Conservation (phyloP, 225 moss, liverwort and hornwort species). For the Pseudisothecium myosuroides region DNA sequence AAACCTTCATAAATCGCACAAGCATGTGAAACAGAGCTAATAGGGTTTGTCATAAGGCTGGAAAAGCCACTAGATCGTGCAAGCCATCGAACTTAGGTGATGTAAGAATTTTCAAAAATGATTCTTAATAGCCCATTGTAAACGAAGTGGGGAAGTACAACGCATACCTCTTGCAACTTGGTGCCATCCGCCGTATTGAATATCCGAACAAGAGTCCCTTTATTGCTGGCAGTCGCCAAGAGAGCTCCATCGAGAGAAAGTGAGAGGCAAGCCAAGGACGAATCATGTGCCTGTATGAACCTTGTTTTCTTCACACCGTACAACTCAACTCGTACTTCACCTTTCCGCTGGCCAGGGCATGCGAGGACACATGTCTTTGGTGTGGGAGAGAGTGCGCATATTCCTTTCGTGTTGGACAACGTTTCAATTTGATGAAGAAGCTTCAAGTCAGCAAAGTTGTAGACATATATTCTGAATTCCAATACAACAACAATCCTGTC, state of each 20-base stretch:
- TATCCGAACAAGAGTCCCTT: constrained; percentile 64
- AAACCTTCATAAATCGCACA: background rate
- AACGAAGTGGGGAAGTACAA: background rate
- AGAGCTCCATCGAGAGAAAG: constrained; percentile 40
- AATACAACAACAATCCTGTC: constrained; percentile 59
- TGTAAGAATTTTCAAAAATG: background rate
- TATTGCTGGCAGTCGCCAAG: constrained; percentile 59
- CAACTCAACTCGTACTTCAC: constrained; percentile 55
- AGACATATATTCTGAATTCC: constrained; percentile 54
- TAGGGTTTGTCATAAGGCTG: background rate
- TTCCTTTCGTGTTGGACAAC: constrained; percentile 35
- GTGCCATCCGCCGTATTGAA: constrained; percentile 54
- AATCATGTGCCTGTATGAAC: constrained; percentile 59
- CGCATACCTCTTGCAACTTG: constrained; percentile 58
- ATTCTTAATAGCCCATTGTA: background rate
- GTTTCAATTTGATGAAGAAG: constrained; percentile 67
- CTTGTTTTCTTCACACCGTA: constrained; percentile 47
- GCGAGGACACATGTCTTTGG: constrained; percentile 46
- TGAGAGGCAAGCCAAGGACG: constrained; percentile 46
- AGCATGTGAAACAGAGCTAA: background rate
- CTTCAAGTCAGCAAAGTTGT: constrained; percentile 59
- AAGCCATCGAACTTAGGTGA: background rate
- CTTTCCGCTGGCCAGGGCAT: constrained; percentile 50
- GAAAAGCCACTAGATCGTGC: background rate
- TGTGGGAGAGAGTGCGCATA: constrained; percentile 48